These are phyloP conservation scores for Immersiella caudata DNA, from an alignment of 495 filamentous ascomycete species.

Conservation along the genomic window DNA sequence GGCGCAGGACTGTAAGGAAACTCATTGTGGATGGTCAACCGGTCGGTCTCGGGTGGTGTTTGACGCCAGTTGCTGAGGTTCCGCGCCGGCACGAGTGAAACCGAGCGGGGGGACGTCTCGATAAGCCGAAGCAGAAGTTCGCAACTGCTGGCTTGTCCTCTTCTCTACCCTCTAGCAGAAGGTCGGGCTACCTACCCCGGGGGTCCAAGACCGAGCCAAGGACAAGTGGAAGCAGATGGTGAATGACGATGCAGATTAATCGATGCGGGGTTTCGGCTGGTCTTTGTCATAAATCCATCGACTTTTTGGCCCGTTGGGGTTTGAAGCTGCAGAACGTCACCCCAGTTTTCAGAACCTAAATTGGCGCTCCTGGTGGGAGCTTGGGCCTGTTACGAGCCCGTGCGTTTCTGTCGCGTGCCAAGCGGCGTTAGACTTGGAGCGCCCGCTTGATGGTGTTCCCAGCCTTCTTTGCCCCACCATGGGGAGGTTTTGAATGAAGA, in stretches of 20 bases:
- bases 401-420: not conserved
- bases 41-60: slow-evolving; percentile 2
- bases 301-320: slow-evolving; percentile 11
- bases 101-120: not conserved
- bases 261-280: slow-evolving; percentile 26
- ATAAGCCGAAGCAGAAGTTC: not conserved
- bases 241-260: slow-evolving; percentile 4
- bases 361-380: slow-evolving; percentile 2
- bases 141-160: not conserved
- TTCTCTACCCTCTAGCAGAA: not conserved
- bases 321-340: slow-evolving; percentile 9
- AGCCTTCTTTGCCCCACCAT: not conserved
- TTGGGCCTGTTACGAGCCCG: not conserved
- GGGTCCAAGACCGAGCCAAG: not conserved
- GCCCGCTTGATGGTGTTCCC: not conserved
- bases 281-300: slow-evolving; percentile 6
- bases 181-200: not conserved
- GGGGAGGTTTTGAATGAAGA: not conserved
- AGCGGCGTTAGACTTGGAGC: not conserved
- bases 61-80: not conserved
- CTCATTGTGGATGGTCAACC: slow-evolving; percentile 40
- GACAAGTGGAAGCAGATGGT: not conserved
- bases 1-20: slow-evolving; percentile 40
- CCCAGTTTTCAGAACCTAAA: not conserved
- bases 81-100: not conserved